Percentiles rank a stretch among this genome's conserved stretches.
These are phyloP conservation scores for Backusella liffmaniae DNA, from an alignment of 192 early-diverging fungal species.

Conservation along the genomic window DNA sequence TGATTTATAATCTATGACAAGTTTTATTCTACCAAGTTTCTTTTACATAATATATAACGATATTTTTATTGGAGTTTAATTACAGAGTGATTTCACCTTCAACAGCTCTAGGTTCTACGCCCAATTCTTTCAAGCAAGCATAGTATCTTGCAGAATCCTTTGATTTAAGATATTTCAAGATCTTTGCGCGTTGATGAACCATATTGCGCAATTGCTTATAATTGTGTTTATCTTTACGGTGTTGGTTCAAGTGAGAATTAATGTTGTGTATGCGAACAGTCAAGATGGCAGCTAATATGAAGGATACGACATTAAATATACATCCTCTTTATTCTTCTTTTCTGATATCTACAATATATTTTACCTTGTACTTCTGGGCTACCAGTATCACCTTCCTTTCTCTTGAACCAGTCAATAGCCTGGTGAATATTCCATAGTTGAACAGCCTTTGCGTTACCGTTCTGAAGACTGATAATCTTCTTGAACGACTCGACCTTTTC, in stretches of 20 bases:
- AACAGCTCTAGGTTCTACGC: constrained; percentile 63
- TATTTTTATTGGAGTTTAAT: constrained; percentile 11
- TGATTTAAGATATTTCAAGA: constrained; percentile 89
- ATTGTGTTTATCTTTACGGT: constrained; percentile 90
- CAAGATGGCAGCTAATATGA: constrained; percentile 76
- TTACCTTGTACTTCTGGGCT: constrained; percentile 91
- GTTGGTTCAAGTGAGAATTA: constrained; percentile 70
- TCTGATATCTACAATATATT: not conserved
- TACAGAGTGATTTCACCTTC: constrained; percentile 63
- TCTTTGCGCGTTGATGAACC: constrained; percentile 77
- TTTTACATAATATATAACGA: not conserved
- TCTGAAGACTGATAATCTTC: constrained; percentile 78
- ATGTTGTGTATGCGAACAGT: constrained; percentile 89
- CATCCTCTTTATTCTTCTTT: not conserved
- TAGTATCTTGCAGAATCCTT: constrained; percentile 66
- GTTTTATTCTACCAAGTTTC: not conserved
- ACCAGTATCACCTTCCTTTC: constrained; percentile 81
- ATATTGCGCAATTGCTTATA: constrained; percentile 78
- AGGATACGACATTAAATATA: not conserved
- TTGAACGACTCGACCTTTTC: constrained; percentile 62
- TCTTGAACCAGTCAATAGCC: constrained; percentile 76
- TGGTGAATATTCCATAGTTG: constrained; percentile 72
- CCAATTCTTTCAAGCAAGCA: constrained; percentile 65
- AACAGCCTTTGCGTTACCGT: constrained; percentile 74
- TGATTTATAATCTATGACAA: not conserved